Conservation (phyloP, 106 monocot species). For the Alisma plantagoaquatica region DNA sequence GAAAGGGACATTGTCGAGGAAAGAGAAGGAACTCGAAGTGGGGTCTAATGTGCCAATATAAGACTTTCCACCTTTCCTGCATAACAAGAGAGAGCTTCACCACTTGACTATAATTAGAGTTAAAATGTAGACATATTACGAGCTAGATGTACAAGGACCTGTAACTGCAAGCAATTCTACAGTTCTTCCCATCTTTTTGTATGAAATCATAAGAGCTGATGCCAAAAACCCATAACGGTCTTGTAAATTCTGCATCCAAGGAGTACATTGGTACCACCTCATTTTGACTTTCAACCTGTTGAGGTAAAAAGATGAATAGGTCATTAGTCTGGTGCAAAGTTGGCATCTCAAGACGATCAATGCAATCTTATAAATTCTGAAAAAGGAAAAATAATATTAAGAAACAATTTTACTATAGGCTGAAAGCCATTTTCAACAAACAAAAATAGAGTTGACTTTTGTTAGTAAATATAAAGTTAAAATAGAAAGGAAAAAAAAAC, state of each 20-base stretch:
- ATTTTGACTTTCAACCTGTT: constrained; percentile 62
- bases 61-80: constrained; percentile 76
- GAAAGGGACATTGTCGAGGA: constrained; percentile 62
- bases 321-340: no score
- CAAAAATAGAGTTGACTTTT: no score
- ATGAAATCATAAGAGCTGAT: constrained; percentile 85
- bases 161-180: constrained; percentile 59
- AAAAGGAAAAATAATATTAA: no score
- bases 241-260: constrained; percentile 83
- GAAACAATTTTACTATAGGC: no score
- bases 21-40: constrained; percentile 38
- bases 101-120: no score
- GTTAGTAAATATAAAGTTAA: no score
- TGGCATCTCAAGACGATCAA: no score
- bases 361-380: no score
- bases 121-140: no score
- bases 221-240: constrained; percentile 88
- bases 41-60: constrained; percentile 68
- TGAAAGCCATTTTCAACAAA: no score
- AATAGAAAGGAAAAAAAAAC: no score
- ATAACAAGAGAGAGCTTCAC: not conserved
- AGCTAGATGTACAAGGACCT: constrained; percentile 54
- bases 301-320: not conserved
- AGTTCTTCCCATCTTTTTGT: constrained; percentile 16
- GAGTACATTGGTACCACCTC: constrained; percentile 51